Conservation (phyloP, 768 basidiomycete genomes). For the Suillus weaverae region DNA sequence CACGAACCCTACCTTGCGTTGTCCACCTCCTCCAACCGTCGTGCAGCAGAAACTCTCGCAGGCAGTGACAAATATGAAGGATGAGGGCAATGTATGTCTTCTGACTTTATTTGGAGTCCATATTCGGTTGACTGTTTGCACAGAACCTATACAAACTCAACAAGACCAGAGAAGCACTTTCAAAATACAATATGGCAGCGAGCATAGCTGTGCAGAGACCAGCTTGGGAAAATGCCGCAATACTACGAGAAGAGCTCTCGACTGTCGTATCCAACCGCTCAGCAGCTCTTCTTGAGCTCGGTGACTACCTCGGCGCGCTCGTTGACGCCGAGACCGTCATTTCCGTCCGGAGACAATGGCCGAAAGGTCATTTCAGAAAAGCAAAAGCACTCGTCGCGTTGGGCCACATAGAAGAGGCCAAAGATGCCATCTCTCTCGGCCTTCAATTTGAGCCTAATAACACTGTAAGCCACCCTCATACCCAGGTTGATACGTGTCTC, state of each 20-base stretch:
- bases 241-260: constrained; percentile 89
- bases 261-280: constrained; percentile 90
- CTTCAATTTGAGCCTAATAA: constrained; percentile 81
- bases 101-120: constrained; percentile 8
- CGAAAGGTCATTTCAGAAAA: constrained; percentile 95
- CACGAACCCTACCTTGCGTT: constrained; percentile 67
- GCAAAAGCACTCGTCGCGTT: constrained; percentile 85
- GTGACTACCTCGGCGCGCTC: constrained; percentile 74
- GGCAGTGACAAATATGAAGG: constrained; percentile 77
- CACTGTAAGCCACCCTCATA: constrained; percentile 37
- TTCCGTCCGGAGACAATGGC: constrained; percentile 80
- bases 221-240: constrained; percentile 82
- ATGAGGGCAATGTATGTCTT: constrained; percentile 84
- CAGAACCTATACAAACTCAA: constrained; percentile 78
- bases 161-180: constrained; percentile 69
- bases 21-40: constrained; percentile 79
- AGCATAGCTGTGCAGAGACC: constrained; percentile 77
- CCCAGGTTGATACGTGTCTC: neutral
- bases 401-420: constrained; percentile 67
- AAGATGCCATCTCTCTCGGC: constrained; percentile 79
- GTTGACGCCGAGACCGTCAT: constrained; percentile 93
- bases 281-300: constrained; percentile 77
- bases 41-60: constrained; percentile 74
- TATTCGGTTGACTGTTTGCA: constrained; percentile 22
- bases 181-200: constrained; percentile 77